Evolutionary conservation across 768 basidiomycete species (phyloP).

Genomic region (Lentinula lateritia): DNA sequence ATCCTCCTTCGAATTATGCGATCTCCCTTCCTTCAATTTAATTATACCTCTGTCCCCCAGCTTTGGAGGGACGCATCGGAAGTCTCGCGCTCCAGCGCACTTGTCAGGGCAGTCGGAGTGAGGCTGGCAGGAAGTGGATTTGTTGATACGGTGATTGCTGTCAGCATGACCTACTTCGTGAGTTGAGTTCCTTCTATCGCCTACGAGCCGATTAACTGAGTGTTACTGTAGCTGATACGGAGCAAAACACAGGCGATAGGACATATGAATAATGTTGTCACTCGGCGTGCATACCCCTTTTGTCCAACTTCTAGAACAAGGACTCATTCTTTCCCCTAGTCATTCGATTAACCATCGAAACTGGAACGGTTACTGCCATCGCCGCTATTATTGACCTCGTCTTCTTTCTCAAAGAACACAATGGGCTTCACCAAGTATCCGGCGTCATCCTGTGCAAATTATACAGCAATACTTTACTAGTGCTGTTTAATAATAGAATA

Average conservation of each 20-base stretch:
- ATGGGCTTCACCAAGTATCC: constrained; percentile 11
- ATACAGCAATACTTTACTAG: constrained; percentile 12
- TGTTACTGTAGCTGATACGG: constrained; percentile 6
- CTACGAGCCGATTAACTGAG: too few relatives aligned
- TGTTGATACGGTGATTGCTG: constrained; percentile 11
- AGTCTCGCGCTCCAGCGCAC: neutral
- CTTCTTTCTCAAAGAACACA: constrained; percentile 9
- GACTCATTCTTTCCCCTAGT: constrained; percentile 1
- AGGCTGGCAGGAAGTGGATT: constrained; percentile 7
- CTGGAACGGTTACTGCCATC: constrained; percentile 9
- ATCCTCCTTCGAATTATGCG: neutral
- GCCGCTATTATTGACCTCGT: constrained; percentile 11
- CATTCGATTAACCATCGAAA: constrained; percentile 11
- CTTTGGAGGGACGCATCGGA: neutral
- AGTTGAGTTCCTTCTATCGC: neutral
- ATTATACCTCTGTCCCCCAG: constrained; percentile 1
- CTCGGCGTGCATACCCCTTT: constrained; percentile 6
- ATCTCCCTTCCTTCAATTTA: neutral
- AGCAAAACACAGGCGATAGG: neutral
- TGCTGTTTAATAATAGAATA: constrained; percentile 11
- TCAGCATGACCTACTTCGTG: constrained; percentile 11
- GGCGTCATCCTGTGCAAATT: constrained; percentile 12
- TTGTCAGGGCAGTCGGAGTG: constrained; percentile 9
- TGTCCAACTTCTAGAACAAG: neutral
- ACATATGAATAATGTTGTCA: constrained; percentile 3